These are phyloP conservation scores for Melocanna baccifera DNA, from an alignment of 176 grass and related monocot genomes.

Conservation along the genomic window DNA sequence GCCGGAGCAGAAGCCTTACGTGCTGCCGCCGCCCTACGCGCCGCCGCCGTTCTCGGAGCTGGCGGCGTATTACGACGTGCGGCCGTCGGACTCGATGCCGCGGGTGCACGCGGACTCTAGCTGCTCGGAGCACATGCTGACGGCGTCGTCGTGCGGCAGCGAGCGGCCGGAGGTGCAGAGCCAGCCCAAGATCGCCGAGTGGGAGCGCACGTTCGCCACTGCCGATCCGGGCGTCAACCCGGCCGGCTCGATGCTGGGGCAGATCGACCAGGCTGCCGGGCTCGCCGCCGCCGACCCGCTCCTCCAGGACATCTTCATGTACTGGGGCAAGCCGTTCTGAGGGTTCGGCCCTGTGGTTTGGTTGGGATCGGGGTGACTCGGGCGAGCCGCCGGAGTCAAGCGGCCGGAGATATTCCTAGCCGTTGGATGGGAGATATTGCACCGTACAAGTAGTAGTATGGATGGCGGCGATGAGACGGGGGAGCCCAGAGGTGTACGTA, in stretches of 20 bases:
- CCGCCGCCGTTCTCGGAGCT: slow-evolving; percentile 39
- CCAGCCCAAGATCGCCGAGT: slow-evolving; percentile 52
- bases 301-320: slow-evolving; percentile 63
- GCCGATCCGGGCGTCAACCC: slow-evolving; percentile 1
- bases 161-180: slow-evolving; percentile 71
- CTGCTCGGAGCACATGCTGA: slow-evolving; percentile 56
- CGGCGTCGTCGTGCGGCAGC: slow-evolving; percentile 36
- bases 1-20: slow-evolving; percentile 45
- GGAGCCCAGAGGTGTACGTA: background rate
- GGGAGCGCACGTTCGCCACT: slow-evolving; percentile 46
- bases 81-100: slow-evolving; percentile 61
- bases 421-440: background rate
- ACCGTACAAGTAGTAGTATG: background rate
- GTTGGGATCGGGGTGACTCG: background rate
- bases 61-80: slow-evolving; percentile 48
- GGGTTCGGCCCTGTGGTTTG: background rate
- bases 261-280: slow-evolving; percentile 9
- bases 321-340: slow-evolving; percentile 63
- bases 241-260: slow-evolving; percentile 17
- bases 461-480: slow-evolving; percentile 20
- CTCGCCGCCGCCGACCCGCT: slow-evolving; percentile 31
- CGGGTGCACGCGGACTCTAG: slow-evolving; percentile 58
- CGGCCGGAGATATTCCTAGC: background rate
- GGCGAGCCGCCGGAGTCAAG: slow-evolving; percentile 15
- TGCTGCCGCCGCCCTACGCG: slow-evolving; percentile 11